Percentiles rank a stretch among this genome's conserved stretches.
Conservation (phyloP, 768 basidiomycete species). For the Dentipellis fragilis region DNA sequence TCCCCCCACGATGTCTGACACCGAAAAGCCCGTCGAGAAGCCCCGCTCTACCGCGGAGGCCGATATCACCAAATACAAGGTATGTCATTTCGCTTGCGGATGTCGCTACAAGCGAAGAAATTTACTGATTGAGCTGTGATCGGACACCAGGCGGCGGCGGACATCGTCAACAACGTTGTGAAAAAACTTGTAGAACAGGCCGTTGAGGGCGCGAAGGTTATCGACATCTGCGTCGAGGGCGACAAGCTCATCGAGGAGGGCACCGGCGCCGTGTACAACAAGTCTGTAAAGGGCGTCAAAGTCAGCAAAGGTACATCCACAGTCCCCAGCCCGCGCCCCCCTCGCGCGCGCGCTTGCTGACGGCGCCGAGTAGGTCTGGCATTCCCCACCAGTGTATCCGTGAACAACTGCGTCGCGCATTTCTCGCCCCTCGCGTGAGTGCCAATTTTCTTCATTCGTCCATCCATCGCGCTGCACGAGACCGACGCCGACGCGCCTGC, state of each 20-base stretch:
- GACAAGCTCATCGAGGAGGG: slow-evolving; percentile 89
- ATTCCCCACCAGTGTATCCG: slow-evolving; percentile 88
- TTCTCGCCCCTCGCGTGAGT: slow-evolving; percentile 92
- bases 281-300: slow-evolving; percentile 80
- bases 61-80: slow-evolving; percentile 86
- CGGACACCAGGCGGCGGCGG: slow-evolving; percentile 67
- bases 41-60: slow-evolving; percentile 48
- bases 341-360: not conserved
- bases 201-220: slow-evolving; percentile 74
- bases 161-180: slow-evolving; percentile 77
- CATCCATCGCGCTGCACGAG: not conserved
- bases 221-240: slow-evolving; percentile 88
- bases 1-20: slow-evolving; percentile 48
- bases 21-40: slow-evolving; percentile 39
- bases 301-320: slow-evolving; percentile 60
- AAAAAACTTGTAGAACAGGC: slow-evolving; percentile 73
- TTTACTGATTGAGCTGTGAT: not conserved
- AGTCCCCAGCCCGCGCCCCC: too few species aligned
- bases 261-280: slow-evolving; percentile 82
- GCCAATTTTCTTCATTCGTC: not conserved
- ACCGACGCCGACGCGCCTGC: slow-evolving; percentile 4
- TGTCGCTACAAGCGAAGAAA: not conserved
- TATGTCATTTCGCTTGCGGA: slow-evolving; percentile 17
- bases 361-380: slow-evolving; percentile 54
- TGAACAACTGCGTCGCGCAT: slow-evolving; percentile 93